Conservation (phyloP, 1,284 basidiomycete genomes). For the Pseudozyma hubeiensis region DNA sequence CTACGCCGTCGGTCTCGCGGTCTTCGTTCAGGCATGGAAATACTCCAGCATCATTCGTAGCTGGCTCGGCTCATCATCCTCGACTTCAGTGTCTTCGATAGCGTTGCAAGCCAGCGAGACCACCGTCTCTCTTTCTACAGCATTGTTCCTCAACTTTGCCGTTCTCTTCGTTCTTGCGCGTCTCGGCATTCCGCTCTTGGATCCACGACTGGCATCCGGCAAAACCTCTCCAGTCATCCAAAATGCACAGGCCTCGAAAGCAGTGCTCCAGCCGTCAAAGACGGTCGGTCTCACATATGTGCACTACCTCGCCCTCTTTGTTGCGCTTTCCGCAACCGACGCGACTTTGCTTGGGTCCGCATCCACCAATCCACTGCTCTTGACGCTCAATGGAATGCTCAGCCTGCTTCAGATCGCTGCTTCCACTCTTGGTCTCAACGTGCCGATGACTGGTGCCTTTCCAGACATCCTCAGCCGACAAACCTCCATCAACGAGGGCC, state of each 20-base stretch:
- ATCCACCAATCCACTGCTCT: constrained; percentile 31
- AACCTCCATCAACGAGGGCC: constrained; percentile 67
- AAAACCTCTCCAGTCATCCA: constrained; percentile 74
- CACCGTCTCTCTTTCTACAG: constrained; percentile 74
- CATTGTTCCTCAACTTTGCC: constrained; percentile 71
- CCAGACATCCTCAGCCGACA: constrained; percentile 72
- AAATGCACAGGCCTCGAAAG: constrained; percentile 75
- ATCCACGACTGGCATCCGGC: constrained; percentile 76
- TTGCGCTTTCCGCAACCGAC: constrained; percentile 38
- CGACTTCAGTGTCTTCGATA: constrained; percentile 19
- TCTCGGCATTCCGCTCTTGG: constrained; percentile 81
- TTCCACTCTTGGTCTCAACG: constrained; percentile 38
- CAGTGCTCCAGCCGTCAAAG: constrained; percentile 75
- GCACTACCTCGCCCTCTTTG: constrained; percentile 46
- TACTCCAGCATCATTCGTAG: constrained; percentile 20
- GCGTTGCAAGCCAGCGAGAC: constrained; percentile 68
- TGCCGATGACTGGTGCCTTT: constrained; percentile 45
- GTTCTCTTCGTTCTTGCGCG: constrained; percentile 75
- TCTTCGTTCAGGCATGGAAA: constrained; percentile 71
- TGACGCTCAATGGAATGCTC: constrained; percentile 28
- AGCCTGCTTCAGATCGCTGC: constrained; percentile 18
- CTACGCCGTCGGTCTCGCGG: constrained; percentile 72
- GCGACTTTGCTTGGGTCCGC: constrained; percentile 37
- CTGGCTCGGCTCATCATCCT: constrained; percentile 12
- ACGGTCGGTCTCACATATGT: constrained; percentile 48